Base-by-base conservation (phyloP, 805 yeast species). In the Sugiyamaella marilandica region DNA sequence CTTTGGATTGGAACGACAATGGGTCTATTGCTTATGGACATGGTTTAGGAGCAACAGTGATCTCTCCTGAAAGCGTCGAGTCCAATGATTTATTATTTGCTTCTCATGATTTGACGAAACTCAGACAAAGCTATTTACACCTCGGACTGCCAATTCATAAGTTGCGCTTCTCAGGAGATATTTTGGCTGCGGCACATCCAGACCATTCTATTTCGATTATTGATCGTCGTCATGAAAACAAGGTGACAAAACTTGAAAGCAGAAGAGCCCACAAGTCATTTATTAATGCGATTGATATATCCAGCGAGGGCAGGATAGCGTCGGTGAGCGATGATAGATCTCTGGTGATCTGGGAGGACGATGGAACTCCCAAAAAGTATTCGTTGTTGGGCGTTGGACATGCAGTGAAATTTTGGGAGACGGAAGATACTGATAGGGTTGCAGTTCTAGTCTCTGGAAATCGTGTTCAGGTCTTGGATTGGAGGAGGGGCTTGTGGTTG, bases 381-480 rank as follows among this genome's bases (percentile, higher is more conserved):
- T 34, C 55, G 9, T 54, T 61, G 11, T 47, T 61, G 14, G 59
- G 59, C 1, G 52, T 63, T 8, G 69, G 71, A 1, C 56, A 64
- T 9, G 34, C 55, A 2, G 69, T 69, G 14, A 68, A 65, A 53
- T 65, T 67, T 49, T 68, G 71, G 71, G 57, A 61, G 29, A 70
- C 67, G 36, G 55, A 55, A 26, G 69, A 65, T 21, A 55, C 64
- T 21, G 72, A 69, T 43, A 63, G 64, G 44, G 46, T 70, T 14
- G 57, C 70, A 16, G 63, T 70, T 9, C 65, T 70, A 13, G 75
- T 70, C 32, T 60, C 65, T 16, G 68, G 67, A 5, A 65, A 62
- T 34, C 53, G 56, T n/a, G 55, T 72, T 2, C 64, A 65, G 33
- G 58, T 72, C 1, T 53, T 65, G 36, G 72, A 72, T 45, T 72